Conservation (phyloP, 208 protist species). For the Trypanosoma platydactyli region DNA sequence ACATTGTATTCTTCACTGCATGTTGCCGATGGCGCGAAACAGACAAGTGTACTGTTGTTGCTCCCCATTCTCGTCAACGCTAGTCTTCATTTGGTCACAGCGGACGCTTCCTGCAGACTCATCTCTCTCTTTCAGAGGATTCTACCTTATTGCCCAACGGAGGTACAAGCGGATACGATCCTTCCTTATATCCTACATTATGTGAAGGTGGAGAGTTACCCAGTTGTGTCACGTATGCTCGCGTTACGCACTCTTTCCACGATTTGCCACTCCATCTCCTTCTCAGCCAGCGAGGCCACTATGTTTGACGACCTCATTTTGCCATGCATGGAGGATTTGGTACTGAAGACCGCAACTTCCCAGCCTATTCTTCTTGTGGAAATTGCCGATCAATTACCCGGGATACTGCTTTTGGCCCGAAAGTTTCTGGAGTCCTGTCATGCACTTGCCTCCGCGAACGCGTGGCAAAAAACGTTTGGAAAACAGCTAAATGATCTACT, state of each 20-base stretch:
- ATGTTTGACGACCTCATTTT: constrained; percentile 66
- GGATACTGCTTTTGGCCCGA: constrained; percentile 51
- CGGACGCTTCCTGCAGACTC: constrained; percentile 51
- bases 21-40: constrained; percentile 5
- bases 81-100: constrained; percentile 27
- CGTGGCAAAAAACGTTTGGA: constrained; percentile 28
- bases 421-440: constrained; percentile 43
- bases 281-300: constrained; percentile 34
- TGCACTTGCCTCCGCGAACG: constrained; percentile 24
- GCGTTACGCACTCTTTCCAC: constrained; percentile 50
- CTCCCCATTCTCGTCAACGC: constrained; percentile 59
- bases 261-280: constrained; percentile 29
- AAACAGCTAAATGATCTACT: constrained; percentile 47
- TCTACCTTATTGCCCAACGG: constrained; percentile 30
- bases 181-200: constrained; percentile 50
- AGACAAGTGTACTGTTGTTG: constrained; percentile 30
- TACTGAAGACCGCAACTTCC: constrained; percentile 17
- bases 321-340: constrained; percentile 42
- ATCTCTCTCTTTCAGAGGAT: constrained; percentile 42
- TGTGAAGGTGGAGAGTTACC: constrained; percentile 30
- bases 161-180: constrained; percentile 37
- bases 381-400: constrained; percentile 64
- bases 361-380: constrained; percentile 44
- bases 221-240: constrained; percentile 35
- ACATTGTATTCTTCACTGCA: not conserved